These are phyloP conservation scores for Gnomoniopsis sp. DNA, from an alignment of 2,329 filamentous ascomycete genomes.

Conservation along the genomic window DNA sequence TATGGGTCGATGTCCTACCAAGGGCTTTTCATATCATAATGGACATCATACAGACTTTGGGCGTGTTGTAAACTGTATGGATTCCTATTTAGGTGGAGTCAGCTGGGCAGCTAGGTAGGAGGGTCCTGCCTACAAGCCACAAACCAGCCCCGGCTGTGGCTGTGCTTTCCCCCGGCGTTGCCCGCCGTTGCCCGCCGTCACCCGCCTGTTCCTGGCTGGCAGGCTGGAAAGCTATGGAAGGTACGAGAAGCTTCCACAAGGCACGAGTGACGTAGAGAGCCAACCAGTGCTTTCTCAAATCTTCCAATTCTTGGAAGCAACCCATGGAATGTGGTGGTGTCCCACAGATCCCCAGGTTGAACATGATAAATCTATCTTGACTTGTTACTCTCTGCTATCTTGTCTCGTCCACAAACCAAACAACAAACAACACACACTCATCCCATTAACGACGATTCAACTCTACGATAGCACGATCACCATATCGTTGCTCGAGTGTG, in stretches of 20 bases:
- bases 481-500: conserved; percentile 8
- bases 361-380: conserved; percentile 12
- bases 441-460: background rate
- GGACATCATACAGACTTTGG: too few species aligned
- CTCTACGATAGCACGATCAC: conserved; percentile 1
- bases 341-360: conserved; percentile 11
- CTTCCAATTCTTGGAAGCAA: conserved; percentile 9
- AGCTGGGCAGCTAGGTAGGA: too few species aligned
- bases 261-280: conserved; percentile 8
- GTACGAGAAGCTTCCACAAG: background rate
- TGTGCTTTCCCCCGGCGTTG: background rate
- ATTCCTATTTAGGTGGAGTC: too few species aligned
- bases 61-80: too few species aligned
- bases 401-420: background rate
- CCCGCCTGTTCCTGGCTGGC: too few species aligned
- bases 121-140: too few species aligned
- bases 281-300: background rate
- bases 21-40: too few species aligned
- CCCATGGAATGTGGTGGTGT: conserved; percentile 8
- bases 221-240: too few species aligned
- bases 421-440: background rate
- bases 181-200: too few species aligned
- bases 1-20: too few species aligned
- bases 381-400: background rate
- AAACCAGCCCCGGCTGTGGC: conserved; percentile 2